These are phyloP conservation scores for Kodamaea laetipori DNA, from an alignment of 805 yeast species.

Conservation along the genomic window DNA sequence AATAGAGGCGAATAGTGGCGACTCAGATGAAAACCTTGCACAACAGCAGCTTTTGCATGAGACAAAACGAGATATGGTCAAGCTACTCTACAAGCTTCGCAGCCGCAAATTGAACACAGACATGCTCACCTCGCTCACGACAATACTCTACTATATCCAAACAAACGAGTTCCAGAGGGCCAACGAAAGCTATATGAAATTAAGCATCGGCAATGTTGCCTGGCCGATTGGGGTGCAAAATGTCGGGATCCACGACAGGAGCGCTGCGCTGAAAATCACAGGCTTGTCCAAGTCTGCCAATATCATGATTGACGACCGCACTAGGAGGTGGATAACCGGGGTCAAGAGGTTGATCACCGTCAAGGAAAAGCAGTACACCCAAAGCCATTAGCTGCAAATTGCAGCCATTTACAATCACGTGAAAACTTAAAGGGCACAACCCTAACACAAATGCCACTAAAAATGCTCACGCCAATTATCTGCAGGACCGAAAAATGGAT, in stretches of 20 bases:
- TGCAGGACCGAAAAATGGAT: slow-evolving; percentile 9
- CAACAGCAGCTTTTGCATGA: slow-evolving; percentile 26
- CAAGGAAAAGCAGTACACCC: slow-evolving; percentile 4
- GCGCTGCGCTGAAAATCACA: slow-evolving; percentile 59
- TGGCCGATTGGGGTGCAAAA: slow-evolving; percentile 89
- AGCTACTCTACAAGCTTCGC: slow-evolving; percentile 46
- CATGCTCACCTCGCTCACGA: slow-evolving; percentile 55
- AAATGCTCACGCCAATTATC: no score
- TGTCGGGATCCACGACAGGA: slow-evolving; percentile 78
- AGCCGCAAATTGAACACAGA: slow-evolving; percentile 43
- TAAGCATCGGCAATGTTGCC: slow-evolving; percentile 84
- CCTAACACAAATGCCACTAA: no score
- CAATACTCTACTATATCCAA: slow-evolving; percentile 65
- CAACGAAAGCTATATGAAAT: slow-evolving; percentile 66
- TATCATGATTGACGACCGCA: slow-evolving; percentile 75
- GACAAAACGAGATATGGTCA: slow-evolving; percentile 50
- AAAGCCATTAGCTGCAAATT: no score
- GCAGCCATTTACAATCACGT: slow-evolving; percentile 6
- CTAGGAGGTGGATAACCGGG: slow-evolving; percentile 75
- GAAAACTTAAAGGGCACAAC: slow-evolving; percentile 1
- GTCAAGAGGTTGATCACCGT: slow-evolving; percentile 71
- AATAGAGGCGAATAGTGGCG: slow-evolving; percentile 12
- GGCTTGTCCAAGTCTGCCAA: slow-evolving; percentile 56
- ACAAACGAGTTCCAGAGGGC: slow-evolving; percentile 51
- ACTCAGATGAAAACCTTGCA: slow-evolving; percentile 13